Conservation (phyloP, 257 asterid genomes). For the Parsonsia alboflavescens region DNA sequence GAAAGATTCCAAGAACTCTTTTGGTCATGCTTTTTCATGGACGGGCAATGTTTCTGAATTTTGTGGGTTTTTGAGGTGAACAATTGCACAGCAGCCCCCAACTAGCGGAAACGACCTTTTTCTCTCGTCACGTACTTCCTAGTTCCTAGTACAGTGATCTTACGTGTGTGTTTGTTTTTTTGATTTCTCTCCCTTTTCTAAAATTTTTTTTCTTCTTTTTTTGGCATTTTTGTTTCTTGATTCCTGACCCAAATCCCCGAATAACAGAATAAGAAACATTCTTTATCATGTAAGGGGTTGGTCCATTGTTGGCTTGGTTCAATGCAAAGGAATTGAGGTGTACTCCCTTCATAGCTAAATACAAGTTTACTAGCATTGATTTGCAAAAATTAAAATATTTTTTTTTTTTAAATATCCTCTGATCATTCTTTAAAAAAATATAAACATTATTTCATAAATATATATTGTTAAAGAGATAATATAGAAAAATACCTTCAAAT, state of each 20-base stretch:
- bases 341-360: no score
- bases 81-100: slow-evolving; percentile 15
- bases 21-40: background rate
- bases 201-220: no score
- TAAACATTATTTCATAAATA: no score
- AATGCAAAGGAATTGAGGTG: no score
- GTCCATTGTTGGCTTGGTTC: no score
- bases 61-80: slow-evolving; percentile 16
- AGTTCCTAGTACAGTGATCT: background rate
- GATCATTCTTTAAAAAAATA: no score
- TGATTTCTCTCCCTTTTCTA: background rate
- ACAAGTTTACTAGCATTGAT: no score
- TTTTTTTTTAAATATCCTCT: no score
- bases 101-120: slow-evolving; percentile 15
- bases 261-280: background rate
- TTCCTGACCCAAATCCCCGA: background rate
- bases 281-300: no score
- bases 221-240: background rate
- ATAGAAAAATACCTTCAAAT: no score
- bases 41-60: background rate
- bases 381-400: no score
- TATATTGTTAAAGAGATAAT: no score
- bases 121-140: background rate
- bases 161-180: background rate
- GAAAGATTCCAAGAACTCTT: background rate